These are phyloP conservation scores for Cymbidium sinense DNA, from an alignment of 106 monocot genomes.

Conservation along the genomic window DNA sequence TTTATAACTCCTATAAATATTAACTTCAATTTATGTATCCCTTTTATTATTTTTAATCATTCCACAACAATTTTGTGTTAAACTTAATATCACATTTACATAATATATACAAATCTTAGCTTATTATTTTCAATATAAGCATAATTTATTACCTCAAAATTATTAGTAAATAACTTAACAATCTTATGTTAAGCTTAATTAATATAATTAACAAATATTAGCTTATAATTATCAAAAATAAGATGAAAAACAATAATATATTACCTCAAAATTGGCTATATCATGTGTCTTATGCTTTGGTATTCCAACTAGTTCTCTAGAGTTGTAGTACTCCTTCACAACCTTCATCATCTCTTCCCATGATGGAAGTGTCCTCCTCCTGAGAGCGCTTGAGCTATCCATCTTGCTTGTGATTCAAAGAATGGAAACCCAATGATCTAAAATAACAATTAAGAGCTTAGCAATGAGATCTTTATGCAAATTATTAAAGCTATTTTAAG, in stretches of 20 bases:
- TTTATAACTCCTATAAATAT: no score
- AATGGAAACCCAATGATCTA: slow-evolving; percentile 55
- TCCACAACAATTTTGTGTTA: no score
- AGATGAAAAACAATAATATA: background rate
- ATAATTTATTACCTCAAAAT: no score
- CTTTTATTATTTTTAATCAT: no score
- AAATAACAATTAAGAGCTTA: slow-evolving; percentile 6
- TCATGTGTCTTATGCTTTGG: slow-evolving; percentile 49
- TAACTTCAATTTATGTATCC: no score
- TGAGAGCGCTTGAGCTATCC: slow-evolving; percentile 60
- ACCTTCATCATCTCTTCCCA: slow-evolving; percentile 55
- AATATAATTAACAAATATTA: background rate
- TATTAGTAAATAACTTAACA: no score
- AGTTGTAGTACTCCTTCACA: slow-evolving; percentile 39
- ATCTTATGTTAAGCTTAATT: no score
- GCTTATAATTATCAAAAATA: background rate
- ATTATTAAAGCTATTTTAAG: no score
- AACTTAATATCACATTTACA: no score
- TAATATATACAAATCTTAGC: no score
- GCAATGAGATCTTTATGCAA: background rate
- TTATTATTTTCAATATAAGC: no score
- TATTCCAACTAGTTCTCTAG: slow-evolving; percentile 36
- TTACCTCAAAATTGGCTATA: slow-evolving; percentile 47
- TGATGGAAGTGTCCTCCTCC: slow-evolving; percentile 44
- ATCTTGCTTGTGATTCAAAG: slow-evolving; percentile 68